Conservation (phyloP, 2,329 filamentous ascomycete genomes). For the Didymella segeticola region DNA sequence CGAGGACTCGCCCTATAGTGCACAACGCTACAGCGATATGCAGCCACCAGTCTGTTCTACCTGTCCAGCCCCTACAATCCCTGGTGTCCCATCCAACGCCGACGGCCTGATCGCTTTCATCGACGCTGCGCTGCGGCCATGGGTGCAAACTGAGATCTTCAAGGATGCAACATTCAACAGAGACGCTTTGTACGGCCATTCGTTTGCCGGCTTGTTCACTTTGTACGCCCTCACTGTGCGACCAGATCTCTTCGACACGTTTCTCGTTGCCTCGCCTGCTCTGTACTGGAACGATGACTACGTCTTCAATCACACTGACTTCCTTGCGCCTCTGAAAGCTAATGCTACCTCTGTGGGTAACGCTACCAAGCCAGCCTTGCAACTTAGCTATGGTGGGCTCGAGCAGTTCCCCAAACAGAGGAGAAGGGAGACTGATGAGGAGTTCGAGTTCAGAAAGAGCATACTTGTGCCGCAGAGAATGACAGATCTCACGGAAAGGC, state of each 20-base stretch:
- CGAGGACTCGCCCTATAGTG: conserved; percentile 39
- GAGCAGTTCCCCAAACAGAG: conserved; percentile 37
- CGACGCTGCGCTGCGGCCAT: conserved; percentile 49
- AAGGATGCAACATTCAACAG: conserved; percentile 42
- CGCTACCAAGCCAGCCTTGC: conserved; percentile 37
- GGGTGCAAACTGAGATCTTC: conserved; percentile 39
- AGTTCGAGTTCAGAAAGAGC: conserved; percentile 34
- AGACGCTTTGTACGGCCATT: conserved; percentile 59
- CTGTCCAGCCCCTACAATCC: conserved; percentile 32
- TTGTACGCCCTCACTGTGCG: conserved; percentile 54
- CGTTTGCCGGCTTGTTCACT: conserved; percentile 58
- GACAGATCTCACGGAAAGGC: conserved; percentile 27
- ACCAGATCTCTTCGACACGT: conserved; percentile 53
- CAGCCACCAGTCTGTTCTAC: conserved; percentile 41
- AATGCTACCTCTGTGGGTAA: neutral
- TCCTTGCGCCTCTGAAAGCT: conserved; percentile 29
- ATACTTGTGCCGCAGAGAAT: conserved; percentile 34
- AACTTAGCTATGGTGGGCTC: conserved; percentile 39
- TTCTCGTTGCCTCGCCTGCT: conserved; percentile 55
- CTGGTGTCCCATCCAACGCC: conserved; percentile 53
- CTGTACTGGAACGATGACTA: conserved; percentile 58
- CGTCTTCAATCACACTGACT: conserved; percentile 38
- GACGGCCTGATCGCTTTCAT: conserved; percentile 56
- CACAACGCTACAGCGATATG: conserved; percentile 34
- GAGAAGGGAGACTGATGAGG: conserved; percentile 36